A percentile compares a stretch with the other conserved stretches of the same genome.
Conservation (phyloP, 108 stramenopile genomes). For the Mayamaea pseudoterrestris region DNA sequence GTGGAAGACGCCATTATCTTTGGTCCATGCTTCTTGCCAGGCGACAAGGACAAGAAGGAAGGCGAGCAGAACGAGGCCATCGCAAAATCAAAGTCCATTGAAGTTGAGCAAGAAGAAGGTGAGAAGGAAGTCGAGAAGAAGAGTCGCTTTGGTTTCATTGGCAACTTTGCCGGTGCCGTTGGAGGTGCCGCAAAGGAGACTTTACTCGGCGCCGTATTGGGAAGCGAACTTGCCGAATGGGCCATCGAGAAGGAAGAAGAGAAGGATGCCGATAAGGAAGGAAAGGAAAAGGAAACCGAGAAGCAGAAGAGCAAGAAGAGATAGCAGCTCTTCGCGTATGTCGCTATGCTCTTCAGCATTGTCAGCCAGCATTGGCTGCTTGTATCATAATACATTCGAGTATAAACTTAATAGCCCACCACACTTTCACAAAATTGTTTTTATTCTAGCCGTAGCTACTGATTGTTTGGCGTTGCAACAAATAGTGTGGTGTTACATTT, state of each 20-base stretch:
- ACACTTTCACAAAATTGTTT: no score
- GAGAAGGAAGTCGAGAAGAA: conserved; percentile 6
- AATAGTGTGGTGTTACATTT: no score
- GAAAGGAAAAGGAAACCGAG: no score
- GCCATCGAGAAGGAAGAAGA: conserved; percentile 27
- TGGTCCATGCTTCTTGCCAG: neutral
- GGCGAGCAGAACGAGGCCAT: conserved; percentile 7
- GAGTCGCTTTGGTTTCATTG: conserved; percentile 7
- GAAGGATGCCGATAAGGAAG: conserved; percentile 10
- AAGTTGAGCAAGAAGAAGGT: conserved; percentile 10
- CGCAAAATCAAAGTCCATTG: conserved; percentile 2
- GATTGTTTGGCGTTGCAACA: no score
- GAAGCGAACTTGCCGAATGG: conserved; percentile 24
- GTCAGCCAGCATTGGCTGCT: no score
- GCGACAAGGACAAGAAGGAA: neutral
- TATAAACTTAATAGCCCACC: no score
- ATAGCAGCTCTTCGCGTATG: no score
- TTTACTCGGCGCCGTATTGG: conserved; percentile 14
- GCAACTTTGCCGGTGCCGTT: conserved; percentile 15
- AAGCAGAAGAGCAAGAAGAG: no score
- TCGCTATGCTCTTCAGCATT: no score
- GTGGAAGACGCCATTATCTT: conserved; percentile 8
- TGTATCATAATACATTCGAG: no score
- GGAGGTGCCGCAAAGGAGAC: conserved; percentile 26
- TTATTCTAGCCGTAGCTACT: no score